Evolutionary conservation across 371 early-diverging fungal genomes (phyloP).

Genomic region (Circinella umbellata): DNA sequence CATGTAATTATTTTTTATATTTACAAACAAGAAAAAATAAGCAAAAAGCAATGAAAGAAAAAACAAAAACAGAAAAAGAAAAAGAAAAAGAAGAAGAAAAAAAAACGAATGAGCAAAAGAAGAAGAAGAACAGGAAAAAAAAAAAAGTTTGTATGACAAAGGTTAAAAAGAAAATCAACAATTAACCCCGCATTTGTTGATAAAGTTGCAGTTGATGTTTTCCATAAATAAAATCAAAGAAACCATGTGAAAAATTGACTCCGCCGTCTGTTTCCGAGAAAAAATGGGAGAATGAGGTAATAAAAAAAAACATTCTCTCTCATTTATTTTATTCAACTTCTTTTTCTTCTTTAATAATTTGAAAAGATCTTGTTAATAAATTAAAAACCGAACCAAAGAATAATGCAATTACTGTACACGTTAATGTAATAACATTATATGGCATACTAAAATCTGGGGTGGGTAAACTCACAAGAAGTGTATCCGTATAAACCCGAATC

Average conservation of each 20-base stretch:
- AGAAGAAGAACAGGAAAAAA: background rate
- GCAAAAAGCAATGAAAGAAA: slow-evolving; percentile 1
- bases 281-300: too few relatives aligned
- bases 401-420: slow-evolving; percentile 92
- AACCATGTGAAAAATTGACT: too few relatives aligned
- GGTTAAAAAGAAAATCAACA: background rate
- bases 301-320: too few relatives aligned
- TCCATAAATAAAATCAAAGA: too few relatives aligned
- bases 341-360: slow-evolving; percentile 33
- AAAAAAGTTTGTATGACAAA: background rate
- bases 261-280: too few relatives aligned
- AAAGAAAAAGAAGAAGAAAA: background rate
- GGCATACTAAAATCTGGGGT: slow-evolving; percentile 99
- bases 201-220: too few relatives aligned
- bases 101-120: background rate
- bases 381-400: slow-evolving; percentile 96
- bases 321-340: background rate
- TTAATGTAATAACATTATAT: slow-evolving; percentile 96
- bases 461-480: slow-evolving; percentile 83
- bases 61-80: background rate
- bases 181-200: background rate
- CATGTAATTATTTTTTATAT: background rate
- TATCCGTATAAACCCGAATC: slow-evolving; percentile 80
- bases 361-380: slow-evolving; percentile 70
- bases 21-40: slow-evolving; percentile 4